These are phyloP conservation scores for Spinacia oleracea DNA, from an alignment of 179 eudicot genomes.

Conservation along the genomic window DNA sequence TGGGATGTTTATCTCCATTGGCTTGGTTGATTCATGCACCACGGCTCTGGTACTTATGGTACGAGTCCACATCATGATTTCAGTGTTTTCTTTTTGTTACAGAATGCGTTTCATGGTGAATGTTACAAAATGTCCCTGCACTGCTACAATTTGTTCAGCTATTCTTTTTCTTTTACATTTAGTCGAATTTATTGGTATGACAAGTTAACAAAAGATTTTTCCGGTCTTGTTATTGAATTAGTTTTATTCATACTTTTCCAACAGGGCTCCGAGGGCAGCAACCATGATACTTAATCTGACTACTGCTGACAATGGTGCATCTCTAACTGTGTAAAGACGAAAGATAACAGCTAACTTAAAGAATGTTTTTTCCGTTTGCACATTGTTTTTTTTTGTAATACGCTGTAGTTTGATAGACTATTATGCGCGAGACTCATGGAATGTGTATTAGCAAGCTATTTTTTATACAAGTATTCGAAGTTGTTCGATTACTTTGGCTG, in stretches of 20 bases:
- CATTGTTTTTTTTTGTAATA: not conserved
- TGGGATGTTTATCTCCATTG: not conserved
- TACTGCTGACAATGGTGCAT: constrained; percentile 83
- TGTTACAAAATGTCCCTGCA: not conserved
- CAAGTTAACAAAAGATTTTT: not conserved
- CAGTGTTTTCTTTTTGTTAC: not conserved
- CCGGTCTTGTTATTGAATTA: not conserved
- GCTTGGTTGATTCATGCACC: not conserved
- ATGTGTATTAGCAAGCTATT: not conserved
- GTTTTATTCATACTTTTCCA: not conserved
- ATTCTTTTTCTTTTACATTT: not conserved
- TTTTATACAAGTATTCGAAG: too few relatives aligned
- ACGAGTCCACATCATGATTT: not conserved
- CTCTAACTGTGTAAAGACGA: constrained; percentile 58
- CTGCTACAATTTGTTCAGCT: not conserved
- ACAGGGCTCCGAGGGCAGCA: constrained; percentile 98
- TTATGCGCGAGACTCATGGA: not conserved
- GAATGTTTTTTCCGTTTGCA: not conserved
- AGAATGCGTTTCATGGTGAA: not conserved
- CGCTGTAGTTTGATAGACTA: not conserved
- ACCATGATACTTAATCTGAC: constrained; percentile 87
- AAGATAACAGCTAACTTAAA: constrained; percentile 10
- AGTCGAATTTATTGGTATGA: not conserved
- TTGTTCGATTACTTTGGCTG: too few relatives aligned
- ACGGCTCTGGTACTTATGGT: not conserved